Evolutionary conservation across 352 stramenopile species (phyloP).

Genomic region (Phytophthora palmivora): DNA sequence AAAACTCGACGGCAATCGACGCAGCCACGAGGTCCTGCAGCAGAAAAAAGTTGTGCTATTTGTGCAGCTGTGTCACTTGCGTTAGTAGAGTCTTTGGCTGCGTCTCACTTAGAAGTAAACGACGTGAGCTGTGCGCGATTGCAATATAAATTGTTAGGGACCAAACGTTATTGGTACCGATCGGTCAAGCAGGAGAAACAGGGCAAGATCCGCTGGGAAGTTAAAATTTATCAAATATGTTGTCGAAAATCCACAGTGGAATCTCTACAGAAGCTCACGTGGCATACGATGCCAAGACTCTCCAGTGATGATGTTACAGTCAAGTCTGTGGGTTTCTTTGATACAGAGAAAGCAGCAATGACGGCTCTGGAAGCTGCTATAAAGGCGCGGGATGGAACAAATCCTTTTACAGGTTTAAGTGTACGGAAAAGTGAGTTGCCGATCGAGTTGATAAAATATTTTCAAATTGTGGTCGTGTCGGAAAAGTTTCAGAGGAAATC

Average conservation of each 20-base stretch:
- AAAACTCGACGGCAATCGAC: constrained; percentile 14
- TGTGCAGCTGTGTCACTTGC: constrained; percentile 22
- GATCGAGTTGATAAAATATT: constrained; percentile 37
- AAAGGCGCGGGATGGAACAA: constrained; percentile 42
- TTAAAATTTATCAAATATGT: constrained; percentile 56
- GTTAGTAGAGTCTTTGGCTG: constrained; percentile 19
- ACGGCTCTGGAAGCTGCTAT: constrained; percentile 48
- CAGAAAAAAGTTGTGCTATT: constrained; percentile 33
- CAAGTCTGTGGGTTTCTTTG: constrained; percentile 61
- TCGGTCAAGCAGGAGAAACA: constrained; percentile 74
- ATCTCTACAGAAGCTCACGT: constrained; percentile 27
- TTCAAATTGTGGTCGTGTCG: constrained; percentile 61
- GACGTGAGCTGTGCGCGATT: constrained; percentile 66
- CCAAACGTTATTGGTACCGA: constrained; percentile 72
- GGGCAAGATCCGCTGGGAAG: constrained; percentile 64
- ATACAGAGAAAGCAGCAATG: constrained; percentile 57
- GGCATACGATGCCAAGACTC: constrained; percentile 47
- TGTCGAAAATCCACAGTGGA: constrained; percentile 55
- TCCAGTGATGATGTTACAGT: constrained; percentile 54
- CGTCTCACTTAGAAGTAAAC: constrained; percentile 29
- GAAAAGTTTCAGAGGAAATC: constrained; percentile 54
- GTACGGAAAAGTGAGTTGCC: constrained; percentile 40
- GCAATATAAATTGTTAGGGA: constrained; percentile 66
- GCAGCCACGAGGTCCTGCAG: constrained; percentile 22
- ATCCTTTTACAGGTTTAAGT: constrained; percentile 46